Evolutionary conservation across 2,329 filamentous ascomycete species (phyloP).

Genomic region (Penicillium sclerotigenum): DNA sequence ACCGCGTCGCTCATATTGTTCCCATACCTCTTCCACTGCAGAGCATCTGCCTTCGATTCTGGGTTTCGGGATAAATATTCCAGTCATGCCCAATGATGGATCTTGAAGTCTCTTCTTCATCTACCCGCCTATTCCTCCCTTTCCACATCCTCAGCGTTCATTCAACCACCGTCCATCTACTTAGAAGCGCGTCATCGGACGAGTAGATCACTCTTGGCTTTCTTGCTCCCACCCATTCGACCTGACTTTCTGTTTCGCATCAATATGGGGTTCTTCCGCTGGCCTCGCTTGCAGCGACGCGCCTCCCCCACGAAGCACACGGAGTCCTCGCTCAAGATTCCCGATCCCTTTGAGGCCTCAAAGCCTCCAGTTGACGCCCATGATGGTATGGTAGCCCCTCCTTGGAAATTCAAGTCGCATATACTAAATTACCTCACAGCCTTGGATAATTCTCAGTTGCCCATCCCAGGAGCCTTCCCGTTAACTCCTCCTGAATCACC

Average conservation of each 20-base stretch:
- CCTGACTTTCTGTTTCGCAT: not conserved
- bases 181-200: constrained; percentile 9
- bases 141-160: not conserved
- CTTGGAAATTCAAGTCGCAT: not conserved
- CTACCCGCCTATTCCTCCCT: not conserved
- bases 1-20: constrained; percentile 7
- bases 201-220: not conserved
- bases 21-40: constrained; percentile 2
- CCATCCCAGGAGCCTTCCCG: constrained; percentile 20
- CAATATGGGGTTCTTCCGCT: constrained; percentile 7
- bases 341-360: not conserved
- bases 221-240: not conserved
- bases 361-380: not conserved
- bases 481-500: constrained; percentile 16
- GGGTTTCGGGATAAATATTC: not conserved
- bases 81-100: constrained; percentile 17
- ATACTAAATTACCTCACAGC: not conserved
- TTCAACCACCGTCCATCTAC: not conserved
- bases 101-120: not conserved
- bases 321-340: not conserved
- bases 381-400: not conserved
- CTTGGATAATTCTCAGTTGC: not conserved
- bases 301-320: not conserved
- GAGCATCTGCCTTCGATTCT: not conserved
- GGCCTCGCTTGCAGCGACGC: constrained; percentile 6